Evolutionary conservation across 2,329 filamentous ascomycete genomes (phyloP).

Genomic region (Aspergillus ustus): DNA sequence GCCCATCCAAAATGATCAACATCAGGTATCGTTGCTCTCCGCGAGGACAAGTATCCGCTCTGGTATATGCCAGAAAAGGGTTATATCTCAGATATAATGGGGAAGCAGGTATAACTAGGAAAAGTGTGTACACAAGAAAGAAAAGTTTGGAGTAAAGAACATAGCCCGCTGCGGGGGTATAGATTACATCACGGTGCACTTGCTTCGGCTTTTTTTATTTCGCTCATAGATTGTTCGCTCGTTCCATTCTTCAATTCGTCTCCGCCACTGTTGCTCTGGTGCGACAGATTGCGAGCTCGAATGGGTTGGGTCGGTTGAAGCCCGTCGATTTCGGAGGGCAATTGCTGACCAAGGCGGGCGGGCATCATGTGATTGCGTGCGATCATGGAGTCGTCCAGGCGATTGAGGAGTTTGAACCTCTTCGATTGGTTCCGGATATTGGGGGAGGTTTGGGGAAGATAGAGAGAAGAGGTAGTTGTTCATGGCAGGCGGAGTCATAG

Average conservation of each 20-base stretch:
- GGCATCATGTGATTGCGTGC: constrained; percentile 27
- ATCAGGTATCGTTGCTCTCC: constrained; percentile 13
- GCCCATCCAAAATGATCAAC: constrained; percentile 7
- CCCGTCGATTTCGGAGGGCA: constrained; percentile 30
- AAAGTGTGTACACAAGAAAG: neutral
- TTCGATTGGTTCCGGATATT: constrained; percentile 23
- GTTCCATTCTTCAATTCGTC: constrained; percentile 46
- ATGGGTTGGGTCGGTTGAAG: constrained; percentile 39
- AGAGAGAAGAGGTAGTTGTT: constrained; percentile 37
- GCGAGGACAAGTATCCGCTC: neutral
- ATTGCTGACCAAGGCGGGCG: constrained; percentile 16
- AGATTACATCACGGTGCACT: constrained; percentile 44
- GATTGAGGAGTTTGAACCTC: constrained; percentile 23
- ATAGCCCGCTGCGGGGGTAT: neutral
- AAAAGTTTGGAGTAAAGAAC: neutral
- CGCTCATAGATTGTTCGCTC: constrained; percentile 43
- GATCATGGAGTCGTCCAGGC: constrained; percentile 19
- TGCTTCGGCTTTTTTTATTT: constrained; percentile 36
- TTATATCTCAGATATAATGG: neutral
- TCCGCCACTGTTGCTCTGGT: constrained; percentile 43
- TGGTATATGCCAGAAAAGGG: constrained; percentile 20
- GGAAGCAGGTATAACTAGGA: too few species aligned
- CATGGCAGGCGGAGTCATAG: constrained; percentile 16
- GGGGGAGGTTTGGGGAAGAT: constrained; percentile 39
- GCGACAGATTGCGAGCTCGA: constrained; percentile 31